These are phyloP conservation scores for Metschnikowia amazonensis DNA, from an alignment of 805 yeast species.

Conservation along the genomic window DNA sequence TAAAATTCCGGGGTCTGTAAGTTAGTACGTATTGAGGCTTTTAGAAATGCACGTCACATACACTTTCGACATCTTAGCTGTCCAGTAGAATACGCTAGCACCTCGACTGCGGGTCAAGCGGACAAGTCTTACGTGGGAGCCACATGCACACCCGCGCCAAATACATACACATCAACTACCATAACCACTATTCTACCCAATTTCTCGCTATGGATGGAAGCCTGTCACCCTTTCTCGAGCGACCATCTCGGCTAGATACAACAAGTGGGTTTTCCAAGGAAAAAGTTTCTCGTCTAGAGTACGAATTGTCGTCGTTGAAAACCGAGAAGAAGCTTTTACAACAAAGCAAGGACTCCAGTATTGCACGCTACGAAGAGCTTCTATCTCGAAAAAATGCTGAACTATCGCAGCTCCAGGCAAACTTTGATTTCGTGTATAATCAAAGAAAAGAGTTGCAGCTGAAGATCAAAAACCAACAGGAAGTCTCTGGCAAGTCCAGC, in stretches of 20 bases:
- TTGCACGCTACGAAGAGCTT: slow-evolving; percentile 23
- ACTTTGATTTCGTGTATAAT: slow-evolving; percentile 34
- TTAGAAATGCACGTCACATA: slow-evolving; percentile 24
- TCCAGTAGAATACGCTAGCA: neutral
- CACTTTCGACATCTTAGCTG: slow-evolving; percentile 43
- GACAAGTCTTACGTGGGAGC: slow-evolving; percentile 1
- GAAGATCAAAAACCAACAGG: slow-evolving; percentile 29
- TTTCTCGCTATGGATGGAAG: slow-evolving; percentile 9
- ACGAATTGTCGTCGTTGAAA: slow-evolving; percentile 28
- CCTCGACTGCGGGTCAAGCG: slow-evolving; percentile 2
- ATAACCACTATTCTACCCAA: neutral
- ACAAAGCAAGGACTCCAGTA: slow-evolving; percentile 24
- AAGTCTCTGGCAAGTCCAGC: slow-evolving; percentile 21
- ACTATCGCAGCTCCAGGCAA: slow-evolving; percentile 29
- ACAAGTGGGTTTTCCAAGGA: slow-evolving; percentile 6
- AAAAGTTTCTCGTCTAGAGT: slow-evolving; percentile 24
- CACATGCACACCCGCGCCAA: slow-evolving; percentile 8
- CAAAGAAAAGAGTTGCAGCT: slow-evolving; percentile 32
- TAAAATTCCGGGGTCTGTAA: slow-evolving; percentile 82
- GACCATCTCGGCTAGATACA: slow-evolving; percentile 12
- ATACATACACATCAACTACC: slow-evolving; percentile 1
- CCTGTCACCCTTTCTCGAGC: slow-evolving; percentile 20
- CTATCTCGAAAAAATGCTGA: slow-evolving; percentile 32
- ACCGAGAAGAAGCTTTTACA: slow-evolving; percentile 34
- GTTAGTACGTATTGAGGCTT: slow-evolving; percentile 13